phyloP scores from a whole-genome alignment of 805 yeast genomes.

The Peterozyma toletana region DNA sequence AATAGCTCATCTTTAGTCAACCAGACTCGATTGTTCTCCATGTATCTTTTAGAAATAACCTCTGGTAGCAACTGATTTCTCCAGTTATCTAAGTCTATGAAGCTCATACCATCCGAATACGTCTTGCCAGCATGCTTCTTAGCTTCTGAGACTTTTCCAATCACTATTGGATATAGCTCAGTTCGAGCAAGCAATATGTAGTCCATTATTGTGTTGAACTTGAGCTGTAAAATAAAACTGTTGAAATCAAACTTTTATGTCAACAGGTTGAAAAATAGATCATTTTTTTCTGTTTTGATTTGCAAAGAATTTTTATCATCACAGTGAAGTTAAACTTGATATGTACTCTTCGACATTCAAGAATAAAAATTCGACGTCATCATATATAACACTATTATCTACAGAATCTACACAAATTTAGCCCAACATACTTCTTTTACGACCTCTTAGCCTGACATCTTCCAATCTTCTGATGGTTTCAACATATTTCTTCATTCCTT shows the following conservation, averaged over 20 bases:
- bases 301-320: too few relatives aligned
- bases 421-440: conserved; percentile 94
- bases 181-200: not conserved
- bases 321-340: too few relatives aligned
- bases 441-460: conserved; percentile 84
- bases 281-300: too few relatives aligned
- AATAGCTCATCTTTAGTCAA: conserved; percentile 31
- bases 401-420: conserved; percentile 14
- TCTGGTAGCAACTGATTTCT: conserved; percentile 22
- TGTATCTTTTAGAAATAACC: conserved; percentile 17
- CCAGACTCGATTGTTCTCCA: conserved; percentile 13
- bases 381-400: too few relatives aligned
- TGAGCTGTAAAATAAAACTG: too few relatives aligned
- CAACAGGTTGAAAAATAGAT: too few relatives aligned
- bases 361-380: too few relatives aligned
- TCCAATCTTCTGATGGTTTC: conserved; percentile 63
- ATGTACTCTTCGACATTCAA: too few relatives aligned
- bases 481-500: conserved; percentile 25
- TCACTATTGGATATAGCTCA: not conserved
- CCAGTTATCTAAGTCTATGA: conserved; percentile 33
- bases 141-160: not conserved
- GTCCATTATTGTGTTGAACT: not conserved
- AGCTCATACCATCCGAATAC: conserved; percentile 14
- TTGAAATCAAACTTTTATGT: too few relatives aligned
- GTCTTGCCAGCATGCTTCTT: conserved; percentile 3